These are phyloP conservation scores for Suhomyces anneliseae DNA, from an alignment of 1,139 yeast genomes.

Conservation along the genomic window DNA sequence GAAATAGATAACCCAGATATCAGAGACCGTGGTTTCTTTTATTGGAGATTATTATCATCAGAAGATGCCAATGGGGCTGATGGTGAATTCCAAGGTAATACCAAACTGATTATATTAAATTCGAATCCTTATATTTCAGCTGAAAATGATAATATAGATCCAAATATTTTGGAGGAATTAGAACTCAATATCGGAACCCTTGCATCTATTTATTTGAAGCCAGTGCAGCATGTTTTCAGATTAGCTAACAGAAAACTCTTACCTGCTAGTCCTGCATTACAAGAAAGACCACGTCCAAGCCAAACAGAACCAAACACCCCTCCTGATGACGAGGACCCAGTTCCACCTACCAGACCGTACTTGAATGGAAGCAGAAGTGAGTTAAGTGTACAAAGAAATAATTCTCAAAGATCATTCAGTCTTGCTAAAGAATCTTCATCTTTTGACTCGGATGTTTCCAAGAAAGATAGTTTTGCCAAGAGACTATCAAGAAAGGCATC, in stretches of 20 bases:
- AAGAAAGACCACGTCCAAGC: constrained; percentile 18
- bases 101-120: constrained; percentile 60
- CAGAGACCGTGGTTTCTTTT: constrained; percentile 81
- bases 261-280: constrained; percentile 64
- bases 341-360: constrained; percentile 5
- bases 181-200: constrained; percentile 80
- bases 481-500: constrained; percentile 37
- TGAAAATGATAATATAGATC: constrained; percentile 72
- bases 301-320: background rate
- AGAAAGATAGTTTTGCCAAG: constrained; percentile 29
- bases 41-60: constrained; percentile 75
- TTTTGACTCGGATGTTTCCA: constrained; percentile 16
- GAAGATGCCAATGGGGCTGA: constrained; percentile 27
- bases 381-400: constrained; percentile 7
- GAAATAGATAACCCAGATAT: constrained; percentile 76
- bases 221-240: constrained; percentile 77
- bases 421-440: constrained; percentile 13
- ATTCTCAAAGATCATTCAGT: constrained; percentile 11
- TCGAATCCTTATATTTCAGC: constrained; percentile 62
- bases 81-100: constrained; percentile 38
- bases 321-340: background rate
- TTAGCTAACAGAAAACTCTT: constrained; percentile 56
- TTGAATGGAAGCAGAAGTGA: constrained; percentile 1
- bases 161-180: constrained; percentile 70
- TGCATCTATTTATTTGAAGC: constrained; percentile 82